Evolutionary conservation across 192 early-diverging fungal genomes (phyloP).

Genomic region (Phlyctochytrium bullatum): DNA sequence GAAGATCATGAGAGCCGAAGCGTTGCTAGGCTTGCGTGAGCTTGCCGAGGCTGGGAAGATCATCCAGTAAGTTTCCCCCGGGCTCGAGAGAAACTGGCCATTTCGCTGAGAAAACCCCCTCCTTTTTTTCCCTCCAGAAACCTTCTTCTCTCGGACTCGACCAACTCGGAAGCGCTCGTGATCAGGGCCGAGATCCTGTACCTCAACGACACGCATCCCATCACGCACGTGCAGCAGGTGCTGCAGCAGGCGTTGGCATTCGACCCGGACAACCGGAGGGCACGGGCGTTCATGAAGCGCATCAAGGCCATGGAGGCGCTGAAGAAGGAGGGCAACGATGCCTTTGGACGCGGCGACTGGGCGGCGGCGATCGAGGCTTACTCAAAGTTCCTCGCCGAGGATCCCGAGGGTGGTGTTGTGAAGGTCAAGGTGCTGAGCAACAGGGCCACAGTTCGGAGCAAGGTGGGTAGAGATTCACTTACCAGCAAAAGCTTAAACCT

Average conservation of each 20-base stretch:
- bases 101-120: too few species aligned
- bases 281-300: conserved; percentile 62
- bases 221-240: conserved; percentile 30
- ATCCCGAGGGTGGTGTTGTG: conserved; percentile 59
- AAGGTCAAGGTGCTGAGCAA: conserved; percentile 73
- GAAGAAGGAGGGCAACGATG: conserved; percentile 74
- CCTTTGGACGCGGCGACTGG: conserved; percentile 57
- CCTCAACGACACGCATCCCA: conserved; percentile 54
- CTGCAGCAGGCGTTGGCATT: conserved; percentile 59
- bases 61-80: conserved; percentile 48
- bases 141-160: conserved; percentile 57
- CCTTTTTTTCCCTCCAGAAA: conserved; percentile 42
- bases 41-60: conserved; percentile 62
- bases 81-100: too few species aligned
- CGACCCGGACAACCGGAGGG: conserved; percentile 75
- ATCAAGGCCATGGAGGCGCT: conserved; percentile 60
- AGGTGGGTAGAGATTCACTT: too few species aligned
- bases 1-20: conserved; percentile 64
- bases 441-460: conserved; percentile 68
- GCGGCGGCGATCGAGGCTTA: conserved; percentile 69
- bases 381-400: conserved; percentile 61
- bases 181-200: conserved; percentile 68
- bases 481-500: background rate
- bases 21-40: conserved; percentile 59
- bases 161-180: conserved; percentile 69